A percentile compares a stretch with the other conserved stretches of the same genome.
Conservation (phyloP, 179 eudicot genomes). For the Beta macrorhiza region DNA sequence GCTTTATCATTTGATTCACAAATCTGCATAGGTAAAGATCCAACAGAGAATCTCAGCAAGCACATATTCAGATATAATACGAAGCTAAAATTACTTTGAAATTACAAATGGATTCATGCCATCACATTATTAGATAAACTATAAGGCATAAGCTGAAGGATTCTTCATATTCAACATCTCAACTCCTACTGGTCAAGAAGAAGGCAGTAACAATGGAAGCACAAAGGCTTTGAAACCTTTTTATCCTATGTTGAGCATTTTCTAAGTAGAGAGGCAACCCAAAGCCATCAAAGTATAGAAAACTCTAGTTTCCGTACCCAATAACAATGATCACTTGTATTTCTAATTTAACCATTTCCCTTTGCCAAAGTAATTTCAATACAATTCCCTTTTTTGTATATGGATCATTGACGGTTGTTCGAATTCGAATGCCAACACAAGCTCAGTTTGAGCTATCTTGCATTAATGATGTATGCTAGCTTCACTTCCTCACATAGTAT, state of each 20-base stretch:
- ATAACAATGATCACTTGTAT: too few relatives aligned
- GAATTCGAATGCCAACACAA: too few relatives aligned
- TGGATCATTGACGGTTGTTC: too few relatives aligned
- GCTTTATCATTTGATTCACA: constrained; percentile 81
- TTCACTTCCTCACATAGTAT: too few relatives aligned
- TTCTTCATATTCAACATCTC: neutral
- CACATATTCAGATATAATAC: neutral
- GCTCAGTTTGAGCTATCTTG: too few relatives aligned
- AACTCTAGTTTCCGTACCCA: neutral
- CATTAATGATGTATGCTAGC: too few relatives aligned
- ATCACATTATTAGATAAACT: neutral
- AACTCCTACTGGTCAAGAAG: too few relatives aligned
- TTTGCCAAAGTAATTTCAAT: neutral
- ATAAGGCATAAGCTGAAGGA: neutral
- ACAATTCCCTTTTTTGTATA: neutral
- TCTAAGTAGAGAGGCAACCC: neutral
- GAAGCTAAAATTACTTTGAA: neutral
- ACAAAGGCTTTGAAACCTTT: neutral
- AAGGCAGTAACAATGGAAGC: neutral
- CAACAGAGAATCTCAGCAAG: constrained; percentile 16
- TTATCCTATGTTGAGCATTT: neutral
- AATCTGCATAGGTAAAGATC: constrained; percentile 48
- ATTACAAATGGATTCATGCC: neutral
- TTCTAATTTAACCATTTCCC: neutral
- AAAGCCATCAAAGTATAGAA: neutral